These are phyloP conservation scores for Nothomitra cinnamomea DNA, from an alignment of 2,329 filamentous ascomycete species.

Conservation along the genomic window DNA sequence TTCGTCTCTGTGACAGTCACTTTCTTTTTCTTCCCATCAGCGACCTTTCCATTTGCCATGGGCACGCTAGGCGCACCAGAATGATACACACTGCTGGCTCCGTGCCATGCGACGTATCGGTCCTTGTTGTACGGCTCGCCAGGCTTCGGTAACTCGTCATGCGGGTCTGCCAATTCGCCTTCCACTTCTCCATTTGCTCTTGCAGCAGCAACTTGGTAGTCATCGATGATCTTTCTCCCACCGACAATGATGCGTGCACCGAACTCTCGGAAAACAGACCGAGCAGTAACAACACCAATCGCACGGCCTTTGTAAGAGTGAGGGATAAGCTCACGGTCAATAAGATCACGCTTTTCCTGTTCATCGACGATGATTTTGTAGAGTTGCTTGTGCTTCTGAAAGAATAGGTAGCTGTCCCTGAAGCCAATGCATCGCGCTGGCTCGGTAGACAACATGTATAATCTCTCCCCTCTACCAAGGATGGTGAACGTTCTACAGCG, in stretches of 20 bases:
- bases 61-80: slow-evolving; percentile 64
- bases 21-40: slow-evolving; percentile 65
- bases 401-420: slow-evolving; percentile 95
- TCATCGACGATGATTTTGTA: slow-evolving; percentile 98
- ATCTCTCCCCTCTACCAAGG: slow-evolving; percentile 59
- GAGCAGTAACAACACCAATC: slow-evolving; percentile 90
- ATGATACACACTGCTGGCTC: slow-evolving; percentile 90
- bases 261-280: slow-evolving; percentile 94
- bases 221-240: slow-evolving; percentile 69
- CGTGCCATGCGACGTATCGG: slow-evolving; percentile 97
- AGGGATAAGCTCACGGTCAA: slow-evolving; percentile 85
- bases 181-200: slow-evolving; percentile 64
- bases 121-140: slow-evolving; percentile 95
- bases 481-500: slow-evolving; percentile 92
- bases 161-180: slow-evolving; percentile 80
- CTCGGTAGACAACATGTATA: slow-evolving; percentile 98
- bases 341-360: slow-evolving; percentile 92
- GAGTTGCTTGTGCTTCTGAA: slow-evolving; percentile 90
- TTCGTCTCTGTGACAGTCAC: slow-evolving; percentile 85
- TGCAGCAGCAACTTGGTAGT: slow-evolving; percentile 68
- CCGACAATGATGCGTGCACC: slow-evolving; percentile 88
- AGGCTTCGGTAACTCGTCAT: slow-evolving; percentile 57
- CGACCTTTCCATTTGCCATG: slow-evolving; percentile 51
- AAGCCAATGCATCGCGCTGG: slow-evolving; percentile 94
- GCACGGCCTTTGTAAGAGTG: slow-evolving; percentile 97